Evolutionary conservation across 495 filamentous ascomycete species (phyloP), one percentile per base, ranked within the genome.

Genomic region (Clohesyomyces aquaticus): DNA sequence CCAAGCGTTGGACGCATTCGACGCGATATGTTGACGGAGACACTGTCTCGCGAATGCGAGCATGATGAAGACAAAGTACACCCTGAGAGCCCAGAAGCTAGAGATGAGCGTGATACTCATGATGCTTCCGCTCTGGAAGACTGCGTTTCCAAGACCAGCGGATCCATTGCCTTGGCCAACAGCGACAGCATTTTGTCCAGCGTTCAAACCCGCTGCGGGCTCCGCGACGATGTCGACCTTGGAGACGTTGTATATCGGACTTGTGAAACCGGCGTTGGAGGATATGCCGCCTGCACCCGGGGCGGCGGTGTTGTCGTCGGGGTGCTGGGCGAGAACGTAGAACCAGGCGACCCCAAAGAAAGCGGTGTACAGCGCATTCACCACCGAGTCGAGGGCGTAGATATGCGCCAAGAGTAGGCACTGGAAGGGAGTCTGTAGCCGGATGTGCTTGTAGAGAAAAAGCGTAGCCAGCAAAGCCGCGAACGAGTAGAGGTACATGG

Each of bases 301-400:
- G 1, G 19, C 19, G 1, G 45, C 61, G 3, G 47, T 49, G 21
- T 75, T 52, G 14, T 71, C 67, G 26, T 64, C 61, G 43, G 76
- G 66, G 19, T 84, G 77, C 49, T 83, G 79, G 22, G 85, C 83
- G 45, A 88, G 77, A 12, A 88, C 82, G 10, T 91, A 74, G 77
- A 93, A 96, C 92, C 92, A 96, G 12, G 83, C 85, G 38, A 91
- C 75, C 28, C 86, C 90, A 71, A 96, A 96, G 4, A 85, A 83
- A 21, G 84, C 77, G 8, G 91, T 95, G 74, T 91, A 95, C 28
- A 83, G 81, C 32, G 82, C 83, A 75, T 93, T 95, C 68, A 93
- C 81, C 32, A 89, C 38, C 23, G 85, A 86, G 76, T 96, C 92
- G 71, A 94, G 65, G n/a, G 88, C 74, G 72, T 93, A 95, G 12